phyloP scores from a whole-genome alignment of 441 rosid genomes.

The Corymbia citriodora region DNA sequence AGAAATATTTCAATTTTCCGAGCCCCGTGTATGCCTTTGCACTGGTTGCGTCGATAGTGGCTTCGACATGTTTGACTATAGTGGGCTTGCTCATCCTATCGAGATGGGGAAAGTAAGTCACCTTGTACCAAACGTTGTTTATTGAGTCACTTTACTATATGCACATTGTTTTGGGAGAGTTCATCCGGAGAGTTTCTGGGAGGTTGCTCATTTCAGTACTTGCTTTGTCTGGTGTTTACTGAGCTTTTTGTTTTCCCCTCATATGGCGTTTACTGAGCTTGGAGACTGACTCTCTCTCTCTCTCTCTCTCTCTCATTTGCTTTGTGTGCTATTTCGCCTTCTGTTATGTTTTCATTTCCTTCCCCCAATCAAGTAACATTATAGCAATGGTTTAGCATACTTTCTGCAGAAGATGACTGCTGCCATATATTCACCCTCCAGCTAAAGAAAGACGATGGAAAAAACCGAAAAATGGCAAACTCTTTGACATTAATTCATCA shows the following conservation, averaged over 20 bases:
- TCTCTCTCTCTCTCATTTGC: not conserved
- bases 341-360: not conserved
- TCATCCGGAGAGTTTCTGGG: not conserved
- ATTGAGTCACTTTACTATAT: not conserved
- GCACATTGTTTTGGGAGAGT: not conserved
- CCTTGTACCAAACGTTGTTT: not conserved
- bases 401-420: not conserved
- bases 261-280: not conserved
- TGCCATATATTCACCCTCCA: not conserved
- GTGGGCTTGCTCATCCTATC: slow-evolving; percentile 32
- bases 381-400: not conserved
- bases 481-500: not conserved
- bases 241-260: not conserved
- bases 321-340: not conserved
- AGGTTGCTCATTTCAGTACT: not conserved
- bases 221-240: not conserved
- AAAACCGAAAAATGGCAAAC: not conserved
- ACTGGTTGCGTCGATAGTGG: slow-evolving; percentile 20
- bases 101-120: slow-evolving; percentile 24
- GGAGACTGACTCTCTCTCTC: not conserved
- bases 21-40: slow-evolving; percentile 26
- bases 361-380: not conserved
- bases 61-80: slow-evolving; percentile 7
- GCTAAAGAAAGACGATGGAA: not conserved
- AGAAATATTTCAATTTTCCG: slow-evolving; percentile 23